A percentile compares a stretch with the other conserved stretches of the same genome.
Evolutionary conservation across 257 asterid genomes (phyloP).

Genomic region (Eucommia ulmoides): DNA sequence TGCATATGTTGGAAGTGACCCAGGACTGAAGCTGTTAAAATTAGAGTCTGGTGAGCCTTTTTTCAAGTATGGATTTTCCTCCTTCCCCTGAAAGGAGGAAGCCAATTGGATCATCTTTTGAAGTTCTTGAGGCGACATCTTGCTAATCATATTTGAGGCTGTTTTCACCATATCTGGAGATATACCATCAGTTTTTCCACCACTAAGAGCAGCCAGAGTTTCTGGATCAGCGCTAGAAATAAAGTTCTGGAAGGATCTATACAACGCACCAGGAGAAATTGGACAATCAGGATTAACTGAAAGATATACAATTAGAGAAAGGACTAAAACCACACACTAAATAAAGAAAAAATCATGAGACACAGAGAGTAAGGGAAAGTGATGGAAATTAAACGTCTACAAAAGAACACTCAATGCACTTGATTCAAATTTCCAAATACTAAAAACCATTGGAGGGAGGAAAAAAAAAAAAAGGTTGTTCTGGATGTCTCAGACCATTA

Average conservation of each 20-base stretch:
- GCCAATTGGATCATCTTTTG: constrained; percentile 66
- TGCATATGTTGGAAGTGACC: constrained; percentile 40
- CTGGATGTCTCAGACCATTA: no score
- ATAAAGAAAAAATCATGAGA: neutral
- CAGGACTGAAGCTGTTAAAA: constrained; percentile 23
- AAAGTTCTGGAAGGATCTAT: constrained; percentile 73
- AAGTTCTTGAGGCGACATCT: constrained; percentile 91
- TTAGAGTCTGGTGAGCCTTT: constrained; percentile 17
- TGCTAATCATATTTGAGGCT: constrained; percentile 55
- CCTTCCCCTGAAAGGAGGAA: constrained; percentile 69
- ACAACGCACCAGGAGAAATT: constrained; percentile 10
- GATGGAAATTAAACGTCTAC: no score
- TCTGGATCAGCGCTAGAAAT: constrained; percentile 74
- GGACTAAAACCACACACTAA: no score
- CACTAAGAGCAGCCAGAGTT: constrained; percentile 58
- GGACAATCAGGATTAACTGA: constrained; percentile 10
- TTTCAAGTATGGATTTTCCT: constrained; percentile 31
- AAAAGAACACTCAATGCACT: no score
- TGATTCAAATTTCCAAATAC: no score
- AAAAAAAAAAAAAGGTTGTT: no score
- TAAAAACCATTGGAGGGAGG: no score
- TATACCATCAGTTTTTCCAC: constrained; percentile 62
- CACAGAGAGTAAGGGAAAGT: no score
- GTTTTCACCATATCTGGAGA: constrained; percentile 85
- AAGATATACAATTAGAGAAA: no score